Percentiles rank a stretch among this genome's conserved stretches.
phyloP scores from a whole-genome alignment of 306 rosid species.

The Gynostemma pentaphyllum region DNA sequence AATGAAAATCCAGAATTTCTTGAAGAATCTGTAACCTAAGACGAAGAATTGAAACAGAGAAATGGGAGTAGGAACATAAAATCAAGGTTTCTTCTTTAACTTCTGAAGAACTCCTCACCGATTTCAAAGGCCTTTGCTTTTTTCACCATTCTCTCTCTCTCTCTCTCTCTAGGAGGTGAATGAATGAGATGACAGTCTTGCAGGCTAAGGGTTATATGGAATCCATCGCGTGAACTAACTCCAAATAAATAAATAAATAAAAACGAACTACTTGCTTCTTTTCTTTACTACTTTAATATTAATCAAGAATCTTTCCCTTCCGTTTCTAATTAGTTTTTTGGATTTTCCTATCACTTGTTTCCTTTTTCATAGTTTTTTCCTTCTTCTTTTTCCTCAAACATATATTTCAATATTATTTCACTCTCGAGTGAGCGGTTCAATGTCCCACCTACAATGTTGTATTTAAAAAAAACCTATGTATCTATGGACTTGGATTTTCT shows the following conservation, averaged over 20 bases:
- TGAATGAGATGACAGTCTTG: background rate
- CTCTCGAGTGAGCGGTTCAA: no score
- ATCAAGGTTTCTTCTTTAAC: background rate
- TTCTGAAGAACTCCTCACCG: background rate
- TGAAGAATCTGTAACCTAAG: no score
- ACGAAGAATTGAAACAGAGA: background rate
- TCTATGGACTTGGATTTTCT: no score
- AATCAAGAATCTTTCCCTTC: background rate
- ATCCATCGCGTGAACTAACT: constrained; percentile 2
- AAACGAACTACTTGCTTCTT: background rate
- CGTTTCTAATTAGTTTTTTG: no score
- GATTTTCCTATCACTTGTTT: no score
- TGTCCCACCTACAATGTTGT: no score
- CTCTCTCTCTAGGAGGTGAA: background rate
- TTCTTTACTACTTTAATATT: background rate
- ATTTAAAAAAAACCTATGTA: no score
- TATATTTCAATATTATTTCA: no score
- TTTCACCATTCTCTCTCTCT: background rate
- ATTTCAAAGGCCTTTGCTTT: background rate
- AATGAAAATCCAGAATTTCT: background rate
- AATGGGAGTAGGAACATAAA: background rate
- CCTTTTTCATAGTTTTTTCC: no score
- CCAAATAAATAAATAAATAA: background rate
- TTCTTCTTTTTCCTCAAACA: no score
- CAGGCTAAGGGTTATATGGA: background rate